Evolutionary conservation across 352 stramenopile genomes (phyloP).

Genomic region (Plasmopara halstedii): DNA sequence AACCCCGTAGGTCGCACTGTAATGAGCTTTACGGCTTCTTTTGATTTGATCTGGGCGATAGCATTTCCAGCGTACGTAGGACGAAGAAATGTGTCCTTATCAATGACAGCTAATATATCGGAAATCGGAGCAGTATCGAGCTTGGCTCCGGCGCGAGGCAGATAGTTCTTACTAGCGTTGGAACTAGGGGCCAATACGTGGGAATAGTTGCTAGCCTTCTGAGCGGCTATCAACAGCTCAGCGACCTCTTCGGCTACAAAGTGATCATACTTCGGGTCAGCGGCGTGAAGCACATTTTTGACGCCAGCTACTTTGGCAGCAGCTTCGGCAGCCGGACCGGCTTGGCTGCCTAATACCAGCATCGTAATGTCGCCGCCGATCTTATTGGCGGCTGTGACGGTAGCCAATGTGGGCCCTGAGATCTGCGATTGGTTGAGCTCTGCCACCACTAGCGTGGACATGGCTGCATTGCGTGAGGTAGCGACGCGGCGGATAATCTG

Average conservation of each 20-base stretch:
- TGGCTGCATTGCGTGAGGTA: conserved; percentile 18
- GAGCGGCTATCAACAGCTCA: conserved; percentile 57
- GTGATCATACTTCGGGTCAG: conserved; percentile 86
- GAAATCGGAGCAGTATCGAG: conserved; percentile 93
- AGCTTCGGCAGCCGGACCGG: conserved; percentile 41
- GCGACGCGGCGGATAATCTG: conserved; percentile 48
- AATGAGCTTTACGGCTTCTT: conserved; percentile 90
- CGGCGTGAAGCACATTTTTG: conserved; percentile 70
- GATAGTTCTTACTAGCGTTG: conserved; percentile 96
- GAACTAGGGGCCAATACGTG: conserved; percentile 93
- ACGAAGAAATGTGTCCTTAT: conserved; percentile 94
- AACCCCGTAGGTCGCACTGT: conserved; percentile 96
- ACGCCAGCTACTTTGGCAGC: conserved; percentile 78
- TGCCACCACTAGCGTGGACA: conserved; percentile 83
- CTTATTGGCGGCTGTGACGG: conserved; percentile 80
- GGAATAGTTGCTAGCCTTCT: conserved; percentile 64
- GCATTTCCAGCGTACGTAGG: conserved; percentile 83
- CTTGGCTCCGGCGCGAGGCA: conserved; percentile 92
- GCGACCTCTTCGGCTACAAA: conserved; percentile 83
- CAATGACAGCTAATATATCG: conserved; percentile 89
- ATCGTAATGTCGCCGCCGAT: conserved; percentile 78
- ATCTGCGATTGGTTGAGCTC: conserved; percentile 79
- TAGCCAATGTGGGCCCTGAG: conserved; percentile 66
- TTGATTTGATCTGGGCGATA: conserved; percentile 86
- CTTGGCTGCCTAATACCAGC: conserved; percentile 66